Conservation (phyloP, 371 early-diverging fungal species). For the Umbelopsis sp. region DNA sequence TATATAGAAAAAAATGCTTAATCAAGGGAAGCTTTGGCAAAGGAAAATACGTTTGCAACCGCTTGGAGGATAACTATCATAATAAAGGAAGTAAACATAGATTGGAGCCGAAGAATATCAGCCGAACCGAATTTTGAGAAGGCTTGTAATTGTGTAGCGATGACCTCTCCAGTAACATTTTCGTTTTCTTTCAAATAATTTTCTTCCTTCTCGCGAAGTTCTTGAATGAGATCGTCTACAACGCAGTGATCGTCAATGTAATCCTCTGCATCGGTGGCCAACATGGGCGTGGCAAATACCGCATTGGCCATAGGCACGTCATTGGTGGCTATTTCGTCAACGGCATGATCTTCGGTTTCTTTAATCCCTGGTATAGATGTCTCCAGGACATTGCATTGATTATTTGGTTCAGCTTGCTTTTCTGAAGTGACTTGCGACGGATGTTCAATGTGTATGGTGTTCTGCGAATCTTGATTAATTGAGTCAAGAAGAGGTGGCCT, state of each 20-base stretch:
- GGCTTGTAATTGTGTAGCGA: neutral
- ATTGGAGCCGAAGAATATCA: neutral
- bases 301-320: neutral
- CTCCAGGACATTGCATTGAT: neutral
- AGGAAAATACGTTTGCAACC: slow-evolving; percentile 1
- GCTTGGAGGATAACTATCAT: slow-evolving; percentile 5
- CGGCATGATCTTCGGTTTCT: neutral
- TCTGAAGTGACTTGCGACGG: neutral
- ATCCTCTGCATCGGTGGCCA: neutral
- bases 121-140: neutral
- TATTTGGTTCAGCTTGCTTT: neutral
- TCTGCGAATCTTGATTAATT: no score
- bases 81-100: slow-evolving; percentile 2
- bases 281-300: neutral
- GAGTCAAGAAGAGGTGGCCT: no score
- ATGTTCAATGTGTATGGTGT: neutral
- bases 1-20: neutral
- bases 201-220: neutral
- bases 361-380: neutral
- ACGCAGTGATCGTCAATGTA: slow-evolving; percentile 4
- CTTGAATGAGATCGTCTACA: neutral
- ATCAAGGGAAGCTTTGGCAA: slow-evolving; percentile 1
- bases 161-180: neutral
- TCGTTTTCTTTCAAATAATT: neutral
- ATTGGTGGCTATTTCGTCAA: neutral